phyloP scores from a whole-genome alignment of 495 filamentous ascomycete genomes.

The Penicillium mononematosum region DNA sequence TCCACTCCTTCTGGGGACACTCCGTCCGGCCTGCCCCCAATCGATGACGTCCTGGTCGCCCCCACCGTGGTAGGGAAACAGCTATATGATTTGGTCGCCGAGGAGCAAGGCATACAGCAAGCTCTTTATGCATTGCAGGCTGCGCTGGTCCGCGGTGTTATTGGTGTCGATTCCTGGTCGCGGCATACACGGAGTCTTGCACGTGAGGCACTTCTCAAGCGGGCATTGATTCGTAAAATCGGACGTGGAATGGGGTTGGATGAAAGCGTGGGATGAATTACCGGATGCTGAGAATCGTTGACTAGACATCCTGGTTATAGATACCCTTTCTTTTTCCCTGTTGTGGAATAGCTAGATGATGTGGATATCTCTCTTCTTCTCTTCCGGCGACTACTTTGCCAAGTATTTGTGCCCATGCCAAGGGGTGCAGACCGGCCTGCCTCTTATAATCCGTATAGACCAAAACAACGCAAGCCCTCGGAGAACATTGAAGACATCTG shows the following conservation, averaged over 20 bases:
- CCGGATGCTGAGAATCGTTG: neutral
- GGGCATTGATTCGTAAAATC: constrained; percentile 87
- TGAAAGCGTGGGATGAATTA: constrained; percentile 16
- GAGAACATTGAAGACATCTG: too few species aligned
- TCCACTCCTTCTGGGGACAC: constrained; percentile 15
- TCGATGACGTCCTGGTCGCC: constrained; percentile 91
- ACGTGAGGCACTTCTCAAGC: constrained; percentile 87
- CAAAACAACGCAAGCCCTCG: neutral
- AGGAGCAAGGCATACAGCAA: constrained; percentile 80
- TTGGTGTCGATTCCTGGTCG: constrained; percentile 79
- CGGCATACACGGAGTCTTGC: constrained; percentile 77
- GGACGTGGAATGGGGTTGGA: constrained; percentile 75
- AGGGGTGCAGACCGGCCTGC: neutral
- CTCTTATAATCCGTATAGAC: neutral
- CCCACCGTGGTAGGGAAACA: constrained; percentile 91
- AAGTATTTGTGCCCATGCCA: neutral
- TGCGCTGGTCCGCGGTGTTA: constrained; percentile 77
- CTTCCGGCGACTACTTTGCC: too few species aligned
- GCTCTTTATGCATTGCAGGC: constrained; percentile 80
- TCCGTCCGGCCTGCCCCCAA: constrained; percentile 54
- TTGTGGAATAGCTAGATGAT: neutral
- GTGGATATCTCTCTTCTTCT: neutral
- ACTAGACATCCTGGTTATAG: constrained; percentile 7
- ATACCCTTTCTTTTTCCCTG: constrained; percentile 15
- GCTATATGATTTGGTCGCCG: constrained; percentile 81